Evolutionary conservation across 1,139 yeast genomes (phyloP).

Genomic region (Geotrichum restrictum): DNA sequence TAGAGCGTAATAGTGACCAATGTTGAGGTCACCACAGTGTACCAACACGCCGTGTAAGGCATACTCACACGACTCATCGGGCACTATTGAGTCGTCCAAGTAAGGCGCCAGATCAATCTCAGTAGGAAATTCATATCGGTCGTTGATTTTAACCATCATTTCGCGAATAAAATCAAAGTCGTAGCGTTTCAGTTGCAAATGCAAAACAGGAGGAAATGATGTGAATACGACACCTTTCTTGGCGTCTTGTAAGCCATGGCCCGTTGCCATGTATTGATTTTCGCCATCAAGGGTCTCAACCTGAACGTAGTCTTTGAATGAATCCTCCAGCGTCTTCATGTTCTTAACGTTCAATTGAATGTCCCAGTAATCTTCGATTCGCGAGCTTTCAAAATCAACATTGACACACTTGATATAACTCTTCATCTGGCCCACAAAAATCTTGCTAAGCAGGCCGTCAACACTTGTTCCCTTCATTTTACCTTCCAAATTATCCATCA

Average conservation of each 20-base stretch:
- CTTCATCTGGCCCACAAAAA: constrained; percentile 96
- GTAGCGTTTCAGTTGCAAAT: constrained; percentile 86
- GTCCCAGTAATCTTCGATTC: constrained; percentile 97
- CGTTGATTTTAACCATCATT: constrained; percentile 85
- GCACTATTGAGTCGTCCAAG: constrained; percentile 50
- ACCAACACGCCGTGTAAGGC: constrained; percentile 89
- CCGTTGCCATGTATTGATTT: constrained; percentile 92
- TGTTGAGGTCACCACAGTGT: constrained; percentile 91
- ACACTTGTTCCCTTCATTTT: constrained; percentile 88
- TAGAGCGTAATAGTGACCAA: constrained; percentile 95
- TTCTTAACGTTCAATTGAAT: constrained; percentile 91
- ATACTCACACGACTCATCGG: constrained; percentile 70
- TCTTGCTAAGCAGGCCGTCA: constrained; percentile 71
- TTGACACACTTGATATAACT: constrained; percentile 88
- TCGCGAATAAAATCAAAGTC: constrained; percentile 92
- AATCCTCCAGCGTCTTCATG: constrained; percentile 62
- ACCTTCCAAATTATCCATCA: constrained; percentile 89
- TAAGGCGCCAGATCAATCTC: constrained; percentile 75
- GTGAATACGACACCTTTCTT: constrained; percentile 92
- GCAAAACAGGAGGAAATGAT: constrained; percentile 87
- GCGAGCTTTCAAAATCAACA: constrained; percentile 91
- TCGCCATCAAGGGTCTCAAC: constrained; percentile 90
- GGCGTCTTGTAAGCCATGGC: constrained; percentile 90
- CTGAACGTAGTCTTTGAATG: constrained; percentile 83
- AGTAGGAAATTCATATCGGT: constrained; percentile 85